phyloP scores from a whole-genome alignment of 495 filamentous ascomycete genomes.

The Talaromyces nanjingensis region DNA sequence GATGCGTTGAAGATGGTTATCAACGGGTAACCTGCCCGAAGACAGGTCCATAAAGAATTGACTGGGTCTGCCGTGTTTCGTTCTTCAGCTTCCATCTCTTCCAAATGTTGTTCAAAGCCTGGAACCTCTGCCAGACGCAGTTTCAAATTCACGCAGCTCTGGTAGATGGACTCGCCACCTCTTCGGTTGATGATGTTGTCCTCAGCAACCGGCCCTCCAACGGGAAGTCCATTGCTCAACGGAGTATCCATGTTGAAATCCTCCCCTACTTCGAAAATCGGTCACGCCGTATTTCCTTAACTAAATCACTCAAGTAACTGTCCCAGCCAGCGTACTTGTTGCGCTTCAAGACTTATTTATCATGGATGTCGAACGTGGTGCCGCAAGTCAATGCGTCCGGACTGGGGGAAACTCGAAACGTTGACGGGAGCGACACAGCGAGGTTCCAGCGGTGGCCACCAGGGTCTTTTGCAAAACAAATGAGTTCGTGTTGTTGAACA shows the following conservation, averaged over 20 bases:
- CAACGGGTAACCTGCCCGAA: constrained; percentile 77
- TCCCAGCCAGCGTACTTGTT: constrained; percentile 12
- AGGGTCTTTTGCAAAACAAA: background rate
- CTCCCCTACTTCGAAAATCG: constrained; percentile 34
- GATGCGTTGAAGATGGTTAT: constrained; percentile 84
- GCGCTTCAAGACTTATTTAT: background rate
- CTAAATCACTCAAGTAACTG: constrained; percentile 8
- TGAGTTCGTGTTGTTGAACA: background rate
- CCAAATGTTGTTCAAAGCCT: constrained; percentile 65
- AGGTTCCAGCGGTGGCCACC: background rate
- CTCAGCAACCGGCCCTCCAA: constrained; percentile 63
- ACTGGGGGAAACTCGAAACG: background rate
- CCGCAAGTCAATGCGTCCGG: constrained; percentile 7
- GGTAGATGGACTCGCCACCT: constrained; percentile 89
- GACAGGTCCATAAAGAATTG: constrained; percentile 80
- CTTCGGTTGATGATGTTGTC: constrained; percentile 92
- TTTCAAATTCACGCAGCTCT: constrained; percentile 82
- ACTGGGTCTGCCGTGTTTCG: constrained; percentile 66
- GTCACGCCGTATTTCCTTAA: constrained; percentile 39
- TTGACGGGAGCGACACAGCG: background rate
- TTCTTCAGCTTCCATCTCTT: constrained; percentile 58
- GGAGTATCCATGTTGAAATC: constrained; percentile 18
- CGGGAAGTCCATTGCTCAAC: constrained; percentile 42
- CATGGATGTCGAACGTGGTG: constrained; percentile 9
- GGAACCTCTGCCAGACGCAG: constrained; percentile 76